Evolutionary conservation across 331 rosid genomes (phyloP), one percentile per base, ranked within the genome.

Genomic region (Pyrus hybrid): DNA sequence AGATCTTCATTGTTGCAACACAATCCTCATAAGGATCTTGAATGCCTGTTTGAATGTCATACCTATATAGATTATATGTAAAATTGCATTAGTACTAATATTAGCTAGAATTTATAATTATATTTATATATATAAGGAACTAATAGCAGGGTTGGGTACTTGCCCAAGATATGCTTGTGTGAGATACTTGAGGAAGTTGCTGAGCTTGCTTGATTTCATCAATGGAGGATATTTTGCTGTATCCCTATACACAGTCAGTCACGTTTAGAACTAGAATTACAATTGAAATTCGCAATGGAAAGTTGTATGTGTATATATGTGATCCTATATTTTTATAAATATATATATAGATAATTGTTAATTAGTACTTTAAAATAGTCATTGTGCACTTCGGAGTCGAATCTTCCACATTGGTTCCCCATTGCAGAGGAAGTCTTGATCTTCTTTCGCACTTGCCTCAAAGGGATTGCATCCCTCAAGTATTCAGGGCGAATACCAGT

Each of bases 181-280:
- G 68, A 95, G 81, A 80, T 92, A 87, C 88, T 95, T 92, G 74
- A 95, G 97, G 23, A 98, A 83, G 87, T 92, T 92, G 89, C 96
- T 85, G 70, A 92, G 93, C 88, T 95, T 95, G 93, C 94, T 95
- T 5, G 99, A 88, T 79, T 95, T 95, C 97, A 92, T 87, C 80
- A 95, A 78, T 74, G 99, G 99, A 67, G 98, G 99, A 79, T 95
- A 95, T 77, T 88, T 91, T 70, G 97, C 96, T 21, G 93, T 92
- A 81, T 95, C 99, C 90, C 99, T 95, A 29, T 33, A 23, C 65
- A 29, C 5, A 37, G 22, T 58, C 62, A 25, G 45, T 37, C 43
- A 18, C 57, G 2, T 37, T 73, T 62, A 18, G 17, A 43, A 12
- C 30, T 1, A 20, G 9, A 53, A 18, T 53, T 53, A 7, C 20